Conservation (phyloP, 768 basidiomycete species). For the Tylopilus felleus region DNA sequence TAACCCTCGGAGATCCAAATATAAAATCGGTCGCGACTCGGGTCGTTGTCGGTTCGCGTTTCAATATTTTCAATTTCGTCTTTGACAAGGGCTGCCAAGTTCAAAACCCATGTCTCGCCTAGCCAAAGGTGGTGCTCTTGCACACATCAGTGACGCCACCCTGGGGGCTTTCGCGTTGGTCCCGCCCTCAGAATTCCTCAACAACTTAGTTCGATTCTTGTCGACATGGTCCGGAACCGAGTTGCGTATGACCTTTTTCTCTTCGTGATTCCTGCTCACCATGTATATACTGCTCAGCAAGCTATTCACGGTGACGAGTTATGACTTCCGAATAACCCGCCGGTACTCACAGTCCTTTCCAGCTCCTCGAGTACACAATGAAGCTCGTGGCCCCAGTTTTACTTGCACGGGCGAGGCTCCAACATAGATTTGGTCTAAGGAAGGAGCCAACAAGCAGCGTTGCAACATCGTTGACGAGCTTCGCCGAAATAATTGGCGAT, state of each 20-base stretch:
- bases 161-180: conserved; percentile 61
- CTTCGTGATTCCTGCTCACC: conserved; percentile 10
- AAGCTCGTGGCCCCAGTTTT: conserved; percentile 70
- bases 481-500: conserved; percentile 57
- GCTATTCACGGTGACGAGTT: conserved; percentile 57
- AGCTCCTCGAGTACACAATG: conserved; percentile 73
- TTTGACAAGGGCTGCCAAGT: neutral
- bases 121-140: conserved; percentile 45
- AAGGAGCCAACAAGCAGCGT: conserved; percentile 49
- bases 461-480: conserved; percentile 50
- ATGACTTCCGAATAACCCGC: neutral
- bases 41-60: neutral
- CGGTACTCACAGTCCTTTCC: conserved; percentile 4
- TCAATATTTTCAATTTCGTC: neutral
- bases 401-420: conserved; percentile 63
- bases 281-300: conserved; percentile 45
- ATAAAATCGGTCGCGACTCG: too few species aligned
- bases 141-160: conserved; percentile 57
- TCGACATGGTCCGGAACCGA: conserved; percentile 87
- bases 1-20: neutral
- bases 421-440: conserved; percentile 60
- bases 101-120: conserved; percentile 44
- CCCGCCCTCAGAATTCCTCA: conserved; percentile 58
- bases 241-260: conserved; percentile 44
- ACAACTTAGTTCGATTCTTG: conserved; percentile 73